phyloP scores from a whole-genome alignment of 208 protist species.

The Acanthamoeba rhysodes region DNA sequence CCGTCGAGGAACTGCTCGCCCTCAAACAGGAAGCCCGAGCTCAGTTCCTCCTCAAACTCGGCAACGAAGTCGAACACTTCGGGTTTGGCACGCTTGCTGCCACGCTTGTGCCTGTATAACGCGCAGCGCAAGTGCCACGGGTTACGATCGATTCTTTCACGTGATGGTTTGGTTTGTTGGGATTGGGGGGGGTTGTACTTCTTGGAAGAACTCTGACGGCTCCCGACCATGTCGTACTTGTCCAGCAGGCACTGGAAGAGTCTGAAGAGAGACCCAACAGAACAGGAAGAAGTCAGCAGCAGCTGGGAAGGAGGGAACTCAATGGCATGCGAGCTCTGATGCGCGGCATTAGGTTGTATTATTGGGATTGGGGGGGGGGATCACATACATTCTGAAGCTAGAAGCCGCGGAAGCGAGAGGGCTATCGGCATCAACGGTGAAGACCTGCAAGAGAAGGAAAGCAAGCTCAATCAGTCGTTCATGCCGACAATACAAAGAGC shows the following conservation, averaged over 20 bases:
- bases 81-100: conserved; percentile 1
- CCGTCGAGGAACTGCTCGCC: not conserved
- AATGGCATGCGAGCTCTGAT: not conserved
- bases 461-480: too few species aligned
- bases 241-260: not conserved
- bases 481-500: too few species aligned
- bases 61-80: conserved; percentile 23
- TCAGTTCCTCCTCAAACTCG: conserved; percentile 7
- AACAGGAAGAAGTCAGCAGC: not conserved
- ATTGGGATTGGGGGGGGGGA: not conserved
- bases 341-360: too few species aligned
- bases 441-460: not conserved
- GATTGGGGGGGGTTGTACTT: not conserved
- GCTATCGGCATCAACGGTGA: not conserved
- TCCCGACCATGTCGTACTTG: not conserved
- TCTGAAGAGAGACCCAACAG: not conserved
- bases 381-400: not conserved
- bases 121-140: not conserved
- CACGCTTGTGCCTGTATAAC: not conserved
- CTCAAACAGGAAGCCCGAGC: not conserved
- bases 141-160: not conserved
- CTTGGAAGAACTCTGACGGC: not conserved
- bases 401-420: conserved; percentile 1
- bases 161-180: not conserved
- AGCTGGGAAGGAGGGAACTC: not conserved